Base-by-base conservation (phyloP, 192 early-diverging fungal genomes). In the Spizellomyces sp. region DNA sequence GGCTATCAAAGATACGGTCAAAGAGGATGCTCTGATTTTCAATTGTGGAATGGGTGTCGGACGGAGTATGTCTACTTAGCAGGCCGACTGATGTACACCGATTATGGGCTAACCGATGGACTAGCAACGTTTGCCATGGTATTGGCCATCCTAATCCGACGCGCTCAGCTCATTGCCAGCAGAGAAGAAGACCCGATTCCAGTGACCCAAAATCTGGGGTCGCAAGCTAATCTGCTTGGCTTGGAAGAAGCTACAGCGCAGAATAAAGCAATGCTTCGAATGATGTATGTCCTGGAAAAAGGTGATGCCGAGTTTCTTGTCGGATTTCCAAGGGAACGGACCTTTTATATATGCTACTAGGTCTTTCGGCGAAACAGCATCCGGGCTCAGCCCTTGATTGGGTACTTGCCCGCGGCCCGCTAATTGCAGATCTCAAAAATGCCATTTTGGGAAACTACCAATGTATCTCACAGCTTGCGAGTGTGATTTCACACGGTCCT, bases 21-120 rank as follows among this genome's bases (percentile, higher is more conserved):
- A 73, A 0, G 58, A 70, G 4, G 85, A 86, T 67, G 75, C 84
- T 8, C 67, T 88, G 6, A 77, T 90, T 9, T 87, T 90, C 64
- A 87, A 87, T 56, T 90, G 88, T 72, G 88, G 88, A 7, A 86
- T 87, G 82, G 88, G 88, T 9, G 83, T 79, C 14, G 88, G 87
- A 15, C 59, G 88, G 52, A 90, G 81, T 83, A 74, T 4, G 77
- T 62, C 15, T 15, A 9, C 0, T 55, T 0, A 54, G 59, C 59
- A 61, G 14, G 41, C 21, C 12, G 3, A 19, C 12, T 19, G 59
- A 19, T 14, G 59, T 22, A 42, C 59, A 27, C 12, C 22, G 12
- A 63, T 48, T 36, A 12, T 12, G 50, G 17, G 50, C 1, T 19
- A n/a, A n/a, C 12, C 50, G 12, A n/a, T 45, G 8, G 5, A 55